phyloP scores from a whole-genome alignment of 2,329 filamentous ascomycete species.

The Tolypocladium tundrense region DNA sequence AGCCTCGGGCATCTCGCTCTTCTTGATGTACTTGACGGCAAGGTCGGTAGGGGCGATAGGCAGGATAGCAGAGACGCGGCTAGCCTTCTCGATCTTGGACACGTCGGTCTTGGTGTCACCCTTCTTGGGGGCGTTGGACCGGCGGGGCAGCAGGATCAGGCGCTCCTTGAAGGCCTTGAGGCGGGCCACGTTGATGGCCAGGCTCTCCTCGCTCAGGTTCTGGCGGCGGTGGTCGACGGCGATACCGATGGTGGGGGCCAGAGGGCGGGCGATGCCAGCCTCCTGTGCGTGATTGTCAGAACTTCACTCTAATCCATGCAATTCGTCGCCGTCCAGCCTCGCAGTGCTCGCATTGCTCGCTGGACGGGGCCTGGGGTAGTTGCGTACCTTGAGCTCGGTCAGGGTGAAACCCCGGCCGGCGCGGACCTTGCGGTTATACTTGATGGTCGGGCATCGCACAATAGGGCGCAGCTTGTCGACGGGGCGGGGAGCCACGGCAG shows the following conservation, averaged over 20 bases:
- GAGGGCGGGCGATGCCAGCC: constrained; percentile 88
- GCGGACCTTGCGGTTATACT: constrained; percentile 98
- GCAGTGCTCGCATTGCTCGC: background rate
- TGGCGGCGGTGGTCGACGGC: constrained; percentile 90
- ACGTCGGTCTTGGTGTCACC: constrained; percentile 82
- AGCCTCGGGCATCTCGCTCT: constrained; percentile 66
- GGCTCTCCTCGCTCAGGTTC: constrained; percentile 94
- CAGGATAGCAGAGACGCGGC: constrained; percentile 40
- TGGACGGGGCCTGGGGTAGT: background rate
- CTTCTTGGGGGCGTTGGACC: constrained; percentile 86
- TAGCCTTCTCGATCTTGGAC: constrained; percentile 51
- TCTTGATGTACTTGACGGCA: constrained; percentile 66
- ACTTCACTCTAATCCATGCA: background rate
- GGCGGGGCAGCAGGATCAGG: constrained; percentile 96
- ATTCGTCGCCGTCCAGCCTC: background rate
- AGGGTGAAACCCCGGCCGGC: constrained; percentile 96
- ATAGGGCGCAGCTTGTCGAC: constrained; percentile 94
- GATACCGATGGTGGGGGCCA: constrained; percentile 94
- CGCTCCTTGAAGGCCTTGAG: constrained; percentile 96
- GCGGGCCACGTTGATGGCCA: constrained; percentile 90
- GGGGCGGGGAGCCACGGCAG: constrained; percentile 87
- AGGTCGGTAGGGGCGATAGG: constrained; percentile 61
- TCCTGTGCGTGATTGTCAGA: constrained; percentile 52
- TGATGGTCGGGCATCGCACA: constrained; percentile 95
- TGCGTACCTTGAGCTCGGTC: constrained; percentile 87